These are phyloP conservation scores for Auriscalpium vulgare DNA, from an alignment of 768 basidiomycete genomes.

Conservation along the genomic window DNA sequence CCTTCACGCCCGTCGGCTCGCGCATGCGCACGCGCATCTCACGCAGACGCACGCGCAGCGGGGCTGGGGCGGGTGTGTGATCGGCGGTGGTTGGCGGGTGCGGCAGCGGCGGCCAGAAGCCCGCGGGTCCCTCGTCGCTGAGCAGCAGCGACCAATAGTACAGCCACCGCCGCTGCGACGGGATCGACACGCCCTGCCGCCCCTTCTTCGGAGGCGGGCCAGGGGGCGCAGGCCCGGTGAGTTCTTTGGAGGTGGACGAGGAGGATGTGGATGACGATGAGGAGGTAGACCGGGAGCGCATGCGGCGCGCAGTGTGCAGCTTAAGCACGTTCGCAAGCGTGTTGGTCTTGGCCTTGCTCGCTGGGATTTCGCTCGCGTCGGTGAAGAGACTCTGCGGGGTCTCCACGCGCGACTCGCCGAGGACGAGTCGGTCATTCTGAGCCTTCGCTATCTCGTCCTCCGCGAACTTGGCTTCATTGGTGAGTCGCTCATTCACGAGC, in stretches of 20 bases:
- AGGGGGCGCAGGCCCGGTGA: slow-evolving; percentile 11
- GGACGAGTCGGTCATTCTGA: too few species aligned
- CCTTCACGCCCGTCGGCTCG: slow-evolving; percentile 43
- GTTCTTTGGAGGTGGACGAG: slow-evolving; percentile 14
- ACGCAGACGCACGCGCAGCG: slow-evolving; percentile 36
- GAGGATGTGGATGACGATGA: slow-evolving; percentile 7
- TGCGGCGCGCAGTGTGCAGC: slow-evolving; percentile 62
- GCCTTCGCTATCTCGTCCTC: not conserved
- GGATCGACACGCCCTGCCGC: slow-evolving; percentile 64
- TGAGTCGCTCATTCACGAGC: not conserved
- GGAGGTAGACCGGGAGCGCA: slow-evolving; percentile 34
- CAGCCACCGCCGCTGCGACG: slow-evolving; percentile 73
- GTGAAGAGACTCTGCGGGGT: not conserved
- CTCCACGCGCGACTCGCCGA: not conserved
- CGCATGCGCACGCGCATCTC: slow-evolving; percentile 53
- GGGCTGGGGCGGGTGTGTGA: slow-evolving; percentile 5
- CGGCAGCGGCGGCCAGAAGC: slow-evolving; percentile 33
- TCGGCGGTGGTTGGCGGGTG: slow-evolving; percentile 2
- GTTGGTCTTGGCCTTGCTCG: not conserved
- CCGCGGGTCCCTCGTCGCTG: slow-evolving; percentile 42
- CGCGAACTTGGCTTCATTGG: not conserved
- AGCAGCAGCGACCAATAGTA: slow-evolving; percentile 72
- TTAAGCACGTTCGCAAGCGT: slow-evolving; percentile 48
- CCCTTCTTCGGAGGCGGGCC: not conserved
- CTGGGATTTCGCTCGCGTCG: slow-evolving; percentile 3